Base-by-base conservation (phyloP, 345 rosid genomes). In the Salix dunnii region DNA sequence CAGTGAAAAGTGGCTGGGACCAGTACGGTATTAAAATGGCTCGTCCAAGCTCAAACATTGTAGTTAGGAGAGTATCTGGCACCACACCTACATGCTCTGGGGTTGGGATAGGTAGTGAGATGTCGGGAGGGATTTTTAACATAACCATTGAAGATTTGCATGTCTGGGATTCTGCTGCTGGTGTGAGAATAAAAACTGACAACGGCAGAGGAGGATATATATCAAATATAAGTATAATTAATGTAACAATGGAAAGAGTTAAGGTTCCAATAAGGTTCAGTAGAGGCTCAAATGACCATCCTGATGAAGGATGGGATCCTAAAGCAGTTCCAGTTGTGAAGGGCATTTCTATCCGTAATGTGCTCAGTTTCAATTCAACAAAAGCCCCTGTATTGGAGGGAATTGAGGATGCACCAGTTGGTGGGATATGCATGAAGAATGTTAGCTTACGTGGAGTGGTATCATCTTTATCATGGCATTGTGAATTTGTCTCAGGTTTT, bases 1-100 rank as follows among this genome's bases (percentile, higher is more conserved):
- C 98, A 1, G 88, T 96, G 61, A 96, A 96, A 76, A 96, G 99
- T 72, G 98, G 99, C 0, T 96, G 99, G 99, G 98, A 96, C 81
- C 97, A 96, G 14, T 93, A 90, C 67, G 99, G 99, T 36, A 89
- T 96, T 63, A 73, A 81, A 20, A 82, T 90, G 91, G 96, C 92
- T 14, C 94, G 83, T n/a, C 97, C 99, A 9, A 96, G 99, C 82
- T 90, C 92, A 20, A 90, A 93, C 82, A 91, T 96, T 65, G 65
- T 83, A 38, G 79, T 96, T 68, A 79, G 91, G 84, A 86, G 96
- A 82, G 78, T 96, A 73, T 91, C 97, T 0, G 99, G 99, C 71
- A 96, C 98, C 36, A 93, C 99, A 14, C 93, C 95, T 3, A 93
- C 97, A 68, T 93, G 99, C 51, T 96, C 99, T 13, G 99, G 99